Evolutionary conservation across 768 basidiomycete species (phyloP).

Genomic region (Rhizopogon vinicolor): DNA sequence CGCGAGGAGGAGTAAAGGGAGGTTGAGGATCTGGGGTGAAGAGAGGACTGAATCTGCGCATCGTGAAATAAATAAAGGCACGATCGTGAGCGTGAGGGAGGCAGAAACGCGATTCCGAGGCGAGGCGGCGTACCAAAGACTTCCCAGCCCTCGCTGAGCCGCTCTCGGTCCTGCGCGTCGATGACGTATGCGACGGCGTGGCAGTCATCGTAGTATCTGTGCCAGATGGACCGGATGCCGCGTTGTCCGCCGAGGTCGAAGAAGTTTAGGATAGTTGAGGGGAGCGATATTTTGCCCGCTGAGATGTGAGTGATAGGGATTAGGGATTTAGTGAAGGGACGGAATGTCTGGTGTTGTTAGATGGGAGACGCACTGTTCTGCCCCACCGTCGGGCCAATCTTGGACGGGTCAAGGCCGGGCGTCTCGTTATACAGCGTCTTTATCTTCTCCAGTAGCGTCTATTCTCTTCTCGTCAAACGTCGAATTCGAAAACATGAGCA

Average conservation of each 20-base stretch:
- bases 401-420: slow-evolving; percentile 85
- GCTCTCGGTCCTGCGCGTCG: slow-evolving; percentile 86
- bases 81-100: background rate
- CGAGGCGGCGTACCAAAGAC: slow-evolving; percentile 74
- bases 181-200: slow-evolving; percentile 96
- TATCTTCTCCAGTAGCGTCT: slow-evolving; percentile 90
- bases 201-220: slow-evolving; percentile 91
- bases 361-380: slow-evolving; percentile 79
- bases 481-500: slow-evolving; percentile 1
- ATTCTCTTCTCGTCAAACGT: background rate
- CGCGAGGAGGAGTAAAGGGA: slow-evolving; percentile 88
- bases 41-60: slow-evolving; percentile 75
- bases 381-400: slow-evolving; percentile 94
- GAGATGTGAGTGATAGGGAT: background rate
- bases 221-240: slow-evolving; percentile 93
- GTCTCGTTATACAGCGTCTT: slow-evolving; percentile 88
- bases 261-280: slow-evolving; percentile 92
- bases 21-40: slow-evolving; percentile 82
- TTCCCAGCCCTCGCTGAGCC: slow-evolving; percentile 93
- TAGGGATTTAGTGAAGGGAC: background rate
- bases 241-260: slow-evolving; percentile 96
- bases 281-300: slow-evolving; percentile 93
- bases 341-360: background rate
- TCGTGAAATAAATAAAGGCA: background rate
- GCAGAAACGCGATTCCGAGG: background rate